Conservation (phyloP, 108 stramenopile genomes). For the Fragilaria radians region DNA sequence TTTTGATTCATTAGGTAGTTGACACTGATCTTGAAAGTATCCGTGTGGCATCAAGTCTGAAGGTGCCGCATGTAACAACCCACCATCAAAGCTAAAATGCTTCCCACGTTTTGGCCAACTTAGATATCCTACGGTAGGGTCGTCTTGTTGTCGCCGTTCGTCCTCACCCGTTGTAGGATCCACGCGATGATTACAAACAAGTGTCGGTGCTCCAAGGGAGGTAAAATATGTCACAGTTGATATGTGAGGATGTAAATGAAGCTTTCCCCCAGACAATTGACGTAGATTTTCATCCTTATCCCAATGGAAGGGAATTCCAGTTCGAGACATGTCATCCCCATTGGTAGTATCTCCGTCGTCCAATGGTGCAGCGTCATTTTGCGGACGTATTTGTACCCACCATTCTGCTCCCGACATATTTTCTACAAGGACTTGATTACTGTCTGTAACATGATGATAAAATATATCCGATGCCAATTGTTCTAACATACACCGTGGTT, state of each 20-base stretch:
- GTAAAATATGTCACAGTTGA: slow-evolving; percentile 83
- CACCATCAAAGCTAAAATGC: slow-evolving; percentile 77
- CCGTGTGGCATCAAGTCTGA: slow-evolving; percentile 52
- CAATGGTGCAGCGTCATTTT: slow-evolving; percentile 6
- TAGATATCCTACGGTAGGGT: slow-evolving; percentile 26
- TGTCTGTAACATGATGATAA: slow-evolving; percentile 42
- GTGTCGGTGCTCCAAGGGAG: slow-evolving; percentile 58
- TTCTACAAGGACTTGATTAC: slow-evolving; percentile 2
- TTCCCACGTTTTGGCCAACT: slow-evolving; percentile 69
- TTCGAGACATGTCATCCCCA: slow-evolving; percentile 10
- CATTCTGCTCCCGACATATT: slow-evolving; percentile 69
- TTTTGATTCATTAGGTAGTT: neutral
- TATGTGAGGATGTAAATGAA: slow-evolving; percentile 73
- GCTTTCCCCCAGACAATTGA: slow-evolving; percentile 51
- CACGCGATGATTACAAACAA: slow-evolving; percentile 47
- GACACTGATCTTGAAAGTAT: slow-evolving; percentile 37
- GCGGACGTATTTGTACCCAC: slow-evolving; percentile 78
- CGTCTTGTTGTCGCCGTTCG: slow-evolving; percentile 3
- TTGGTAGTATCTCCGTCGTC: slow-evolving; percentile 4
- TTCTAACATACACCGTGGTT: slow-evolving; percentile 59
- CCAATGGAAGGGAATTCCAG: slow-evolving; percentile 80
- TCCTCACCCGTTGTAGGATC: slow-evolving; percentile 51
- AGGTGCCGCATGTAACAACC: slow-evolving; percentile 71
- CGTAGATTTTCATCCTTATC: slow-evolving; percentile 85
- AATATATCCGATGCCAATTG: slow-evolving; percentile 66